Percentiles rank a stretch among this genome's conserved stretches.
These are phyloP conservation scores for Rhizopus microsporus DNA, from an alignment of 371 early-diverging fungal species.

Conservation along the genomic window DNA sequence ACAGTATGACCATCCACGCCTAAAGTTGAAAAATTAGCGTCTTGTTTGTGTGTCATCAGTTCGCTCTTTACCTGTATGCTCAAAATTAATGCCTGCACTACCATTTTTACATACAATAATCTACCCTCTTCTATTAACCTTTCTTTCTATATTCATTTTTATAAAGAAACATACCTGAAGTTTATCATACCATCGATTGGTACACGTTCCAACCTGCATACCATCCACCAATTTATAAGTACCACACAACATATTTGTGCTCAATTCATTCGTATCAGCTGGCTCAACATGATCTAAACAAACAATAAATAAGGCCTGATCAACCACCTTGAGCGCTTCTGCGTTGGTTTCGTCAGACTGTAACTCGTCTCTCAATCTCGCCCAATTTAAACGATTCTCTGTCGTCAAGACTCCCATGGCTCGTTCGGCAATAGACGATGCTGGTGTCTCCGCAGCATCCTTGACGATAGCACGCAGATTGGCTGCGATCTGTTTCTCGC, in stretches of 20 bases:
- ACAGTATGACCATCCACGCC: constrained; percentile 66
- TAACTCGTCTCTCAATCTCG: constrained; percentile 47
- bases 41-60: constrained; percentile 5
- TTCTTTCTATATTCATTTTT: background rate
- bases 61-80: constrained; percentile 53
- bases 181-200: constrained; percentile 64
- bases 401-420: constrained; percentile 71
- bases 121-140: constrained; percentile 13
- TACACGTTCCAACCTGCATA: constrained; percentile 60
- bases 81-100: constrained; percentile 63
- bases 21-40: constrained; percentile 5
- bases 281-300: constrained; percentile 75
- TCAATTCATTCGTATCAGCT: constrained; percentile 43
- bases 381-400: constrained; percentile 77
- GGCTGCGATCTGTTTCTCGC: constrained; percentile 52
- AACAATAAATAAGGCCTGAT: constrained; percentile 78
- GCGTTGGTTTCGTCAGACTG: constrained; percentile 53
- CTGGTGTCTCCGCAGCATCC: constrained; percentile 43
- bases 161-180: constrained; percentile 41
- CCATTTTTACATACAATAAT: constrained; percentile 64
- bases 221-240: constrained; percentile 55
- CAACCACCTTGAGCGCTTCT: constrained; percentile 62
- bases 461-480: constrained; percentile 45
- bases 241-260: constrained; percentile 61
- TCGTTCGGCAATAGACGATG: constrained; percentile 42